These are phyloP conservation scores for Fusarium sp. DNA, from an alignment of 2,329 filamentous ascomycete species.

Conservation along the genomic window DNA sequence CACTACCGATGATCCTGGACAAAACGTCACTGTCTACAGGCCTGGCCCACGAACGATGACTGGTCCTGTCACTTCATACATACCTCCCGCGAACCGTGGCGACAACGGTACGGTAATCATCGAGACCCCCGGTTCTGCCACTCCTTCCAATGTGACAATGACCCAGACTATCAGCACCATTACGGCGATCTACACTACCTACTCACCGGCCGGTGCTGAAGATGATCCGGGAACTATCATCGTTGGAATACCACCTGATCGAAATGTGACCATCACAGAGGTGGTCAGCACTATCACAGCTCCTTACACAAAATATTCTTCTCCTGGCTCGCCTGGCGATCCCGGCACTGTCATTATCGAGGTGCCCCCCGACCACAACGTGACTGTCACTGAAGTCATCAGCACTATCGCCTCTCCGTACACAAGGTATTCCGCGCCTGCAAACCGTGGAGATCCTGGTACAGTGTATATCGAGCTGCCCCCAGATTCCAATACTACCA, in stretches of 20 bases:
- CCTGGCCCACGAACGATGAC: conserved; percentile 24
- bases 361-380: conserved; percentile 12
- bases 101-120: conserved; percentile 25
- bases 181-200: conserved; percentile 26
- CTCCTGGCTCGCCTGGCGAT: conserved; percentile 10
- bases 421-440: conserved; percentile 9
- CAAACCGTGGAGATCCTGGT: conserved; percentile 11
- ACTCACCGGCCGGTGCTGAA: conserved; percentile 4
- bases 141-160: conserved; percentile 14
- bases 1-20: background rate
- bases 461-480: conserved; percentile 16
- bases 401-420: conserved; percentile 16
- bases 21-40: conserved; percentile 21
- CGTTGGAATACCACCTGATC: conserved; percentile 7
- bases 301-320: conserved; percentile 17
- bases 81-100: conserved; percentile 6
- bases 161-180: conserved; percentile 27
- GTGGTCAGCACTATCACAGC: conserved; percentile 1
- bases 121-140: conserved; percentile 19
- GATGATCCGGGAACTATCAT: conserved; percentile 28
- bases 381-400: conserved; percentile 17
- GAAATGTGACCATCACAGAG: conserved; percentile 32
- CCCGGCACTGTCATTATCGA: conserved; percentile 22
- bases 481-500: conserved; percentile 13
- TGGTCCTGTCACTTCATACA: conserved; percentile 23